Evolutionary conservation across 2,329 filamentous ascomycete genomes (phyloP).

Genomic region (Colletotrichum musicola): DNA sequence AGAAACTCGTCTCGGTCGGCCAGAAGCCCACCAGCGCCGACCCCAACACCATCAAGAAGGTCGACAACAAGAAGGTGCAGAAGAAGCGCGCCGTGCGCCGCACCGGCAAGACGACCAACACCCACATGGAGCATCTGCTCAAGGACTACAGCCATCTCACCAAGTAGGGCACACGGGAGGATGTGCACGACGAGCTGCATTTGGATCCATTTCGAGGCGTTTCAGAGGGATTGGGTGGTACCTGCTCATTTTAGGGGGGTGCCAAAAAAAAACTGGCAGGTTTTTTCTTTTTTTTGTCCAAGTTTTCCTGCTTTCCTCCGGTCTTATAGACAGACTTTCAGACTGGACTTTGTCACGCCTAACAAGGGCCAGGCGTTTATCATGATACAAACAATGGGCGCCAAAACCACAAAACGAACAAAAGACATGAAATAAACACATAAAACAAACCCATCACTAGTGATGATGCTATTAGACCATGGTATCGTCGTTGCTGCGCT

Average conservation of each 20-base stretch:
- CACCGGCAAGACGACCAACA: slow-evolving; percentile 86
- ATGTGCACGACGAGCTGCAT: slow-evolving; percentile 12
- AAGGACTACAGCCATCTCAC: slow-evolving; percentile 73
- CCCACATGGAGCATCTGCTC: slow-evolving; percentile 85
- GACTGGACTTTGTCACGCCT: slow-evolving; percentile 7
- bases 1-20: slow-evolving; percentile 80
- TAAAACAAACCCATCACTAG: slow-evolving; percentile 3
- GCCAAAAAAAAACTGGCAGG: no score
- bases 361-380: neutral
- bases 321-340: slow-evolving; percentile 22
- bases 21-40: slow-evolving; percentile 89
- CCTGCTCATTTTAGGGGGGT: no score
- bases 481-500: slow-evolving; percentile 6
- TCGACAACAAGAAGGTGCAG: slow-evolving; percentile 75
- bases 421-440: neutral
- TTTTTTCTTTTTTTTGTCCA: neutral
- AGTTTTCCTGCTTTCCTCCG: slow-evolving; percentile 22
- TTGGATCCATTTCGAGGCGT: slow-evolving; percentile 13
- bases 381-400: neutral
- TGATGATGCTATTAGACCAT: slow-evolving; percentile 14
- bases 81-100: slow-evolving; percentile 76
- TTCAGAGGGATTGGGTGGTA: neutral
- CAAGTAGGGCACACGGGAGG: slow-evolving; percentile 48
- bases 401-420: neutral
- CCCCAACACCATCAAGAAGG: slow-evolving; percentile 68